Conservation (phyloP, 176 grass and related monocot species). For the Areca catechu region DNA sequence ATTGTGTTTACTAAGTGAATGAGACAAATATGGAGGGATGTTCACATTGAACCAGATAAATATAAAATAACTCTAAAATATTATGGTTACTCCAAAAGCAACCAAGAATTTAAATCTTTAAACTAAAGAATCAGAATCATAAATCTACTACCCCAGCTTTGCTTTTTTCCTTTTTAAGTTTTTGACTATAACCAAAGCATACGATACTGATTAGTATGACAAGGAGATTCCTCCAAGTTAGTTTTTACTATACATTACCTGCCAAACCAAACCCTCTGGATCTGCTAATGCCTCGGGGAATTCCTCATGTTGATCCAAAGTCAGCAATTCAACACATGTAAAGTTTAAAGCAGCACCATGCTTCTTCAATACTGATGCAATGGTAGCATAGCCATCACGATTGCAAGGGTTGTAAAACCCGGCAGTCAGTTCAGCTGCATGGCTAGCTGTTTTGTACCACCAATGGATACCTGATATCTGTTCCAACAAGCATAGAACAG, state of each 20-base stretch:
- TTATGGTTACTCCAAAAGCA: too few species aligned
- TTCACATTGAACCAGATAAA: too few species aligned
- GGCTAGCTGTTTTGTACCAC: conserved; percentile 96
- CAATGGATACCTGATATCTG: conserved; percentile 81
- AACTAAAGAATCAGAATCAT: too few species aligned
- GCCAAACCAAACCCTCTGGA: conserved; percentile 87
- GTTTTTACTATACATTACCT: conserved; percentile 28
- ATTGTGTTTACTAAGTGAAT: too few species aligned
- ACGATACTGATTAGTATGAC: too few species aligned
- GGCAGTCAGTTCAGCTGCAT: conserved; percentile 82
- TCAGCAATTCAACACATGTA: conserved; percentile 64
- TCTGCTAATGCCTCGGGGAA: conserved; percentile 75
- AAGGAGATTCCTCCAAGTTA: too few species aligned
- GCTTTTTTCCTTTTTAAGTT: too few species aligned
- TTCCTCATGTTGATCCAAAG: conserved; percentile 64
- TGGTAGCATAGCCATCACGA: conserved; percentile 72
- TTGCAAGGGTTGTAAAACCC: conserved; percentile 96
- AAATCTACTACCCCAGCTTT: too few species aligned
- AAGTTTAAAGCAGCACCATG: conserved; percentile 68
- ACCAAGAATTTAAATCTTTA: too few species aligned
- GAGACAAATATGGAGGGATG: too few species aligned
- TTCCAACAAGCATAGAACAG: conserved; percentile 14
- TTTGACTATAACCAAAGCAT: too few species aligned
- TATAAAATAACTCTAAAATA: too few species aligned
- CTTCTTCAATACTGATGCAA: conserved; percentile 70